phyloP scores from a whole-genome alignment of 2,329 filamentous ascomycete species.

The Penicillium capsulatum region DNA sequence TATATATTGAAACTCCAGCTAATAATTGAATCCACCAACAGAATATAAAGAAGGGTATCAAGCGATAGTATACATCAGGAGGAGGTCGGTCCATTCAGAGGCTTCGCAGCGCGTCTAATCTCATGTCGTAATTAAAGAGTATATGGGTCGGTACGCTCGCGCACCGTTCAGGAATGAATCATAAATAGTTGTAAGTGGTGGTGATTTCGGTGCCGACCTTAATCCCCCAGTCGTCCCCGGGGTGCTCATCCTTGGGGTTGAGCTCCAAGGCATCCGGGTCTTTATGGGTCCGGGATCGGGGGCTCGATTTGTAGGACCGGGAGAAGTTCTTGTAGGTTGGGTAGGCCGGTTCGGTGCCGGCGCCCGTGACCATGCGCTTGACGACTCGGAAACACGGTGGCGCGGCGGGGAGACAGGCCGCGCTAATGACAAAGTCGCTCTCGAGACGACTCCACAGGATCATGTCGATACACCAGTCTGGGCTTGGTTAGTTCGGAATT shows the following conservation, averaged over 20 bases:
- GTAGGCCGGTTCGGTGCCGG: not conserved
- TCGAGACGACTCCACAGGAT: conserved; percentile 2
- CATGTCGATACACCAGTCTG: not conserved
- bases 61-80: no score
- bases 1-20: no score
- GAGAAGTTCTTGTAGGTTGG: not conserved
- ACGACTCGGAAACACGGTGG: not conserved
- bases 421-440: conserved; percentile 2
- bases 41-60: no score
- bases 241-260: not conserved
- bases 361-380: not conserved
- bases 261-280: not conserved
- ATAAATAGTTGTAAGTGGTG: no score
- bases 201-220: not conserved
- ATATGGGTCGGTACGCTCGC: no score
- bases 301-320: not conserved
- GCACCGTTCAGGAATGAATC: no score
- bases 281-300: not conserved
- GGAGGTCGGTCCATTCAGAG: no score
- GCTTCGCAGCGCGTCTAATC: no score
- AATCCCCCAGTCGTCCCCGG: not conserved
- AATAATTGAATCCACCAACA: no score
- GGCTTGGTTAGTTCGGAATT: not conserved
- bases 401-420: not conserved
- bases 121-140: no score